A percentile compares a stretch with the other conserved stretches of the same genome.
phyloP scores from a whole-genome alignment of 202 grass and related monocot genomes.

The Musa balbisiana region DNA sequence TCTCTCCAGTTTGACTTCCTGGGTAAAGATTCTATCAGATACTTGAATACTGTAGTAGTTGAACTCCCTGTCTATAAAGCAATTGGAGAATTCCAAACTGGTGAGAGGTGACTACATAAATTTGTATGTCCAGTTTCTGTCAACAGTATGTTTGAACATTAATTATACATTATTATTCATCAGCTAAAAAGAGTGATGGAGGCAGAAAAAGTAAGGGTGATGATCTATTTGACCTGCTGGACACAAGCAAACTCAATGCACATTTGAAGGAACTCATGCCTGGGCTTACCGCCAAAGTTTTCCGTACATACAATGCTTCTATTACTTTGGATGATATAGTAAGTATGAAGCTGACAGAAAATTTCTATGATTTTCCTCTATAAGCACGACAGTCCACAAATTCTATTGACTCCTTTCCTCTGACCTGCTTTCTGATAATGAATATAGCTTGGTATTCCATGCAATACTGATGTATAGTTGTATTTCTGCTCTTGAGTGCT shows the following conservation, averaged over 20 bases:
- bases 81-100: slow-evolving; percentile 56
- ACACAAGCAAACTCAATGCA: slow-evolving; percentile 77
- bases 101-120: slow-evolving; percentile 29
- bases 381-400: background rate
- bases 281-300: slow-evolving; percentile 93
- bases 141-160: slow-evolving; percentile 12
- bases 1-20: slow-evolving; percentile 80
- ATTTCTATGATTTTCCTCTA: background rate
- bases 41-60: slow-evolving; percentile 83
- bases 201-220: slow-evolving; percentile 38
- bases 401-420: background rate
- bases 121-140: slow-evolving; percentile 14
- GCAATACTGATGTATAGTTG: too few species aligned
- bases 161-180: slow-evolving; percentile 6
- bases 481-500: too few species aligned
- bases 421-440: background rate
- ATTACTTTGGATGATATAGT: slow-evolving; percentile 91
- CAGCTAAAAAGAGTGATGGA: slow-evolving; percentile 28
- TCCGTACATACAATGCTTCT: slow-evolving; percentile 98
- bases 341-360: slow-evolving; percentile 25
- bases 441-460: background rate
- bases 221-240: slow-evolving; percentile 61
- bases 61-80: slow-evolving; percentile 74
- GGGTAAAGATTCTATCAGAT: slow-evolving; percentile 97
- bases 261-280: slow-evolving; percentile 89